A percentile compares a stretch with the other conserved stretches of the same genome.
Evolutionary conservation across 2,329 filamentous ascomycete species (phyloP).

Genomic region (Cercospora brassicicola): DNA sequence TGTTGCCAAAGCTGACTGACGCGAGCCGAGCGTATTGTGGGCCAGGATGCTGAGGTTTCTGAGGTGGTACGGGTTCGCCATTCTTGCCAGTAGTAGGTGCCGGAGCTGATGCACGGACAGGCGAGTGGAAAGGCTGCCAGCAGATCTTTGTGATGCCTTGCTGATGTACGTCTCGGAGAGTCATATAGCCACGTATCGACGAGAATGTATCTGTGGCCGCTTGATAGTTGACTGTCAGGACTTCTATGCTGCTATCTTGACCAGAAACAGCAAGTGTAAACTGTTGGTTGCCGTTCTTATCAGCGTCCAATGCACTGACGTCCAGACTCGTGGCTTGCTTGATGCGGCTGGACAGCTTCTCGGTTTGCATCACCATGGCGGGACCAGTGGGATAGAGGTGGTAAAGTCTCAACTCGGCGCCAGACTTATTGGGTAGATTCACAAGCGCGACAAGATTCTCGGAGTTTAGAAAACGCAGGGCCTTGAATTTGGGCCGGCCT

Average conservation of each 20-base stretch:
- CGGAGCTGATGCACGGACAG: slow-evolving; percentile 32
- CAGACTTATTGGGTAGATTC: slow-evolving; percentile 56
- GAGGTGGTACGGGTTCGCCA: slow-evolving; percentile 20
- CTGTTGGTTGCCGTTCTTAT: slow-evolving; percentile 66
- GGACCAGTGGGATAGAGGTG: slow-evolving; percentile 61
- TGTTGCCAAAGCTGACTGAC: slow-evolving; percentile 77
- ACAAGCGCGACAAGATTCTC: slow-evolving; percentile 56
- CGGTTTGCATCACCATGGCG: slow-evolving; percentile 52
- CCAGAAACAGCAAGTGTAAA: slow-evolving; percentile 78
- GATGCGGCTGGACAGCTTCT: slow-evolving; percentile 65
- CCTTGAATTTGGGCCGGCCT: slow-evolving; percentile 54
- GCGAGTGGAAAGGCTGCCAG: slow-evolving; percentile 50
- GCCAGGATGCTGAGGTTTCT: slow-evolving; percentile 32
- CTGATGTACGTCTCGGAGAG: slow-evolving; percentile 57
- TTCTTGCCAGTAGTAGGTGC: slow-evolving; percentile 31
- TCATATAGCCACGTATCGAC: slow-evolving; percentile 52
- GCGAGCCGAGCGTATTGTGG: slow-evolving; percentile 72
- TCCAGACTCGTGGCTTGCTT: slow-evolving; percentile 77
- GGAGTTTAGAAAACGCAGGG: slow-evolving; percentile 57
- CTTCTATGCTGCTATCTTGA: slow-evolving; percentile 73
- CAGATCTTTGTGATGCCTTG: slow-evolving; percentile 59
- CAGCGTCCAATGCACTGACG: slow-evolving; percentile 65
- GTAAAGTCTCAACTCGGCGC: slow-evolving; percentile 58
- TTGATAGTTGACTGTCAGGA: slow-evolving; percentile 76
- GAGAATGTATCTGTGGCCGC: slow-evolving; percentile 48